Base-by-base conservation (phyloP, 2,329 filamentous ascomycete genomes). In the Colletotrichum abscissum region DNA sequence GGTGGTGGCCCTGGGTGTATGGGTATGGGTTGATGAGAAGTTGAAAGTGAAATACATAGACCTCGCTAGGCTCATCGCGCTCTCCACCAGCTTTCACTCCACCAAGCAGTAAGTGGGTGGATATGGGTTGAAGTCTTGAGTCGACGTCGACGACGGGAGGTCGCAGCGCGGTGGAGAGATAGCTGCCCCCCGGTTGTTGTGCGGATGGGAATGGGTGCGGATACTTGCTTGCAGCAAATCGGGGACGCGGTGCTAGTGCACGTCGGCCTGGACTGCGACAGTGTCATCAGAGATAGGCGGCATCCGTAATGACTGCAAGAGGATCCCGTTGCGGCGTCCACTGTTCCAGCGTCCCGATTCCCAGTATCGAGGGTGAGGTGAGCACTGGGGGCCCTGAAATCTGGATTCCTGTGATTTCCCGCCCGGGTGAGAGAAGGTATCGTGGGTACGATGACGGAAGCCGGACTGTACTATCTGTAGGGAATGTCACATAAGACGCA, bases 21-120 rank as follows among this genome's bases (percentile, higher is more conserved):
- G 30, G 69, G 42, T 59, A 58, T 69, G 52, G 52, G 65, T 30
- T 58, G 35, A 35, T n/a, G 46, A 60, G 54, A 49, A 46, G n/a
- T 30, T 57, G 52, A 30, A 33, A 30, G 38, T 35, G 66, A 46
- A 59, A 69, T 57, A 46, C 28, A 30, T 57, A 46, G 35, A 24
- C 42, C 62, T 72, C 38, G 52, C 65, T 42, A 69, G 69, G 38
- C 69, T 54, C 69, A 72, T 69, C 19, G 58, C 49, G 38, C 58
- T 16, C 69, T 63, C 69, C 69, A 72, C 58, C 42, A 49, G 19
- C 14, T 12, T 16, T 42, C 38, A 16, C 69, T 63, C 69, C 69
- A 72, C 58, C 42, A 49, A n/a, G 42, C 42, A n/a, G 19, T 42
- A 2, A 58, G 8, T 33, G 7, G 57, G 69, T 63, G 65, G 69